Evolutionary conservation across 805 yeast species (phyloP).

Genomic region (Kodamaea laetipori): DNA sequence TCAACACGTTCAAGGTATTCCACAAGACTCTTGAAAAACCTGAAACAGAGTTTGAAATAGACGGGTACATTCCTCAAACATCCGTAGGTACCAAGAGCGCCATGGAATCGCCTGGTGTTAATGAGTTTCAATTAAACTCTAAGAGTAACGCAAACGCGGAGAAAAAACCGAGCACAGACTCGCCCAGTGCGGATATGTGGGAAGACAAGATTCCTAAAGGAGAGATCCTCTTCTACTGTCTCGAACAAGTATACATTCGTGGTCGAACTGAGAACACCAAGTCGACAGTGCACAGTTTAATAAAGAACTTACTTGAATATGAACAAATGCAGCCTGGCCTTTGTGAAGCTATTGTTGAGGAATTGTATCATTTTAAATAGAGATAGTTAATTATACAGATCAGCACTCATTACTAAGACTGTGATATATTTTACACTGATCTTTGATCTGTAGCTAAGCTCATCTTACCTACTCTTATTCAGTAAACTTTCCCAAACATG

Average conservation of each 20-base stretch:
- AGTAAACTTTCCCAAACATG: no score
- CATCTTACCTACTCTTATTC: no score
- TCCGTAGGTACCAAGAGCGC: not conserved
- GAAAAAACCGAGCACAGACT: no score
- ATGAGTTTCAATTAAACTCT: no score
- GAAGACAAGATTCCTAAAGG: not conserved
- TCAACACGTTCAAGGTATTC: slow-evolving; percentile 16
- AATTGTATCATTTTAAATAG: slow-evolving; percentile 22
- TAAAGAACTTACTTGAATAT: slow-evolving; percentile 40
- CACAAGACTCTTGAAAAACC: not conserved
- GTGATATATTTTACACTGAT: no score
- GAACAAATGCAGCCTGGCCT: slow-evolving; percentile 65
- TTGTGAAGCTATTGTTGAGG: slow-evolving; percentile 67
- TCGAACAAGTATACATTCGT: slow-evolving; percentile 50
- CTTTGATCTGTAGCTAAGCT: no score
- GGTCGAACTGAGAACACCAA: slow-evolving; percentile 55
- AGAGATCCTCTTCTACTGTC: slow-evolving; percentile 46
- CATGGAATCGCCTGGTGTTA: no score
- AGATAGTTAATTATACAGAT: no score
- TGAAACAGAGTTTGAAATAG: not conserved
- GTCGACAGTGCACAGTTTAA: slow-evolving; percentile 45
- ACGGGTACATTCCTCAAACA: not conserved
- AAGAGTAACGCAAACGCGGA: no score
- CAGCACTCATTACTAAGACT: no score
- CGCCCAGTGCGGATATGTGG: no score